Base-by-base conservation (phyloP, 2,329 filamentous ascomycete genomes). In the Pestalotiopsis sp. region DNA sequence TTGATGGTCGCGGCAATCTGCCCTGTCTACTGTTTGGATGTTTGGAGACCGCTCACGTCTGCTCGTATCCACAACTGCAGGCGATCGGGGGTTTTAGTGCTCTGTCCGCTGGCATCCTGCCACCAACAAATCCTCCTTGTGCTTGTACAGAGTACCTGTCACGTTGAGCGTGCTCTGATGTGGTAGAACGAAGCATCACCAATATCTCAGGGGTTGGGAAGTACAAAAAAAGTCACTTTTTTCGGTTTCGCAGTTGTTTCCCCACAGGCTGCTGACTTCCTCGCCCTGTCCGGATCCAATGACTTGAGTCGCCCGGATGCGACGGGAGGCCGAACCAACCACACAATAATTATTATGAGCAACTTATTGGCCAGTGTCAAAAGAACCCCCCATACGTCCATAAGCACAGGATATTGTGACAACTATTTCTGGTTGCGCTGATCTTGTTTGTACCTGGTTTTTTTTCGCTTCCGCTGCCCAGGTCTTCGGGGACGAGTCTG, bases 321-420 rank as follows among this genome's bases (percentile, higher is more conserved):
- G 45, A 65, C 66, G 66, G 31, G 66, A 62, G 39, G 6, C 20
- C 31, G 17, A 61, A 68, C 62, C 66, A 59, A 61, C 66, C 61
- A 65, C 57, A 39, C 52, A 64, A 9, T 45, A 65, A 59, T 36
- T 36, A 36, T 36, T 36, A 36, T 68, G 14, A 36, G 52, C 56
- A 39, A 66, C 25, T 39, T 20, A 11, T 66, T 60, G 64, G 49
- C 52, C 52, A 59, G 23, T 17, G n/a, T n/a, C 49, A 13, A 64
- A 39, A 62, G 25, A 20, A 62, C 17, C 13, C 13, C 14, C 6
- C 14, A 62, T 17, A 4, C 20, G 23, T 39, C 38, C 14, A 17
- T 6, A 17, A 52, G 45, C 7, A 52, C 45, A n/a, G 17, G 45
- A 52, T 23, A 52, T 31, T 31, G 31, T 52, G 2, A 52, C 17